A percentile compares a stretch with the other conserved stretches of the same genome.
Conservation (phyloP, 1,284 basidiomycete genomes). For the Cronartium ribicola region DNA sequence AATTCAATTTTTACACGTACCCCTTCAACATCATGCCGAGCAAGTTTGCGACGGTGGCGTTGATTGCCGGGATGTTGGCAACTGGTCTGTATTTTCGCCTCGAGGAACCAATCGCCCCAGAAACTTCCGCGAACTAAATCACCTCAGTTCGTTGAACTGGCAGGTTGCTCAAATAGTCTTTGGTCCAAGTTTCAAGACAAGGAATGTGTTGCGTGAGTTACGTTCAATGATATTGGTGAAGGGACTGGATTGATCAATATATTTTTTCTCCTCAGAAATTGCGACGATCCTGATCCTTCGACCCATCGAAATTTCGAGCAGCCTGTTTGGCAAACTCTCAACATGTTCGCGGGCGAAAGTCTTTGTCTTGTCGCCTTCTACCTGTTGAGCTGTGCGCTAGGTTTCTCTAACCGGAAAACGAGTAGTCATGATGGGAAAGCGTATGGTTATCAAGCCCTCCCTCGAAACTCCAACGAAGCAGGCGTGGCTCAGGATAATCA, state of each 20-base stretch:
- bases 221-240: conserved; percentile 60
- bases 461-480: conserved; percentile 8
- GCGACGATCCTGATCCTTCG: conserved; percentile 19
- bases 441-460: conserved; percentile 1
- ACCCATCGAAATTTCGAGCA: conserved; percentile 20
- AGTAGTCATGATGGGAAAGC: conserved; percentile 44
- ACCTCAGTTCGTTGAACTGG: not conserved
- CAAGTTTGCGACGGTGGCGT: not conserved
- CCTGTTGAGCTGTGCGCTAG: conserved; percentile 43
- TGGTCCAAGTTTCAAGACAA: conserved; percentile 62
- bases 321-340: conserved; percentile 80
- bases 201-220: conserved; percentile 82
- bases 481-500: conserved; percentile 3
- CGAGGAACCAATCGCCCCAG: not conserved
- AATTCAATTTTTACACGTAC: no score
- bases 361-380: conserved; percentile 58
- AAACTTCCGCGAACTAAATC: not conserved
- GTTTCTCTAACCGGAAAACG: conserved; percentile 48
- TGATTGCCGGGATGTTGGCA: not conserved
- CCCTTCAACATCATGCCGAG: not conserved
- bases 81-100: not conserved
- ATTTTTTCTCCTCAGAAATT: conserved; percentile 28
- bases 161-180: conserved; percentile 32
- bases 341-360: conserved; percentile 63
- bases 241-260: conserved; percentile 66